Base-by-base conservation (phyloP, 2,329 filamentous ascomycete species). In the Penicillium polonicum region DNA sequence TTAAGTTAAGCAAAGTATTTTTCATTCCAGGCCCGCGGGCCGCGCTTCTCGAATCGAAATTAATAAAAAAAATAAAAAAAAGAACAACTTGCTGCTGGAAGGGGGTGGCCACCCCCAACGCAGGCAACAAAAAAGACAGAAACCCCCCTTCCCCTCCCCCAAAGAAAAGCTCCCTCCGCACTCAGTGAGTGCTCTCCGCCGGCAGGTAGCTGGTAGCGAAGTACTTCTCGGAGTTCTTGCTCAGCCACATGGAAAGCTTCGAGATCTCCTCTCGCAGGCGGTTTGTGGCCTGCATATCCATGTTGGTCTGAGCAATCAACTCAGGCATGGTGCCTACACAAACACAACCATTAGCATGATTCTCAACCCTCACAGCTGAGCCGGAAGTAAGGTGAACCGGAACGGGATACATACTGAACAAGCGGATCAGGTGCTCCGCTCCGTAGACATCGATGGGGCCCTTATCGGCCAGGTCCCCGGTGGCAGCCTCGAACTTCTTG, bases 261-360 rank as follows among this genome's bases (percentile, higher is more conserved):
- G 85, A 83, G 17, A 99, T 83, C 73, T 99, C 94, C 68, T 97
- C 91, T 13, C 92, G 88, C 27, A 97, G 85, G 46, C 92, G 89
- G 61, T 88, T 89, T 42, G 96, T 91, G 2, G 92, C 92, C 73
- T 96, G 92, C 52, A 88, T 83, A 70, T 97, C 94, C 92, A 99
- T 96, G 77, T 97, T 97, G 52, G 94, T 99, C 74, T 99, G 94
- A 4, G 92, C 92, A 61, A 97, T 87, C 41, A 97, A 86, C 72
- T 99, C 94, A 0, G 94, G 93, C 66, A 97, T 86, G 1, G 89
- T 89, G 4, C 95, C 93, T 96, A 66, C 10, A 43, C 42, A 19
- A n/a, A 33, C 7, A 7, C 13, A 38, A 19, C 4, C 7, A 49
- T 60, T 50, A 56, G 27, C 42, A 39, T 58, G 25, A 29, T 25